A percentile compares a stretch with the other conserved stretches of the same genome.
Conservation (phyloP, 73 alveolate species). For the Paraurostyla sp. region DNA sequence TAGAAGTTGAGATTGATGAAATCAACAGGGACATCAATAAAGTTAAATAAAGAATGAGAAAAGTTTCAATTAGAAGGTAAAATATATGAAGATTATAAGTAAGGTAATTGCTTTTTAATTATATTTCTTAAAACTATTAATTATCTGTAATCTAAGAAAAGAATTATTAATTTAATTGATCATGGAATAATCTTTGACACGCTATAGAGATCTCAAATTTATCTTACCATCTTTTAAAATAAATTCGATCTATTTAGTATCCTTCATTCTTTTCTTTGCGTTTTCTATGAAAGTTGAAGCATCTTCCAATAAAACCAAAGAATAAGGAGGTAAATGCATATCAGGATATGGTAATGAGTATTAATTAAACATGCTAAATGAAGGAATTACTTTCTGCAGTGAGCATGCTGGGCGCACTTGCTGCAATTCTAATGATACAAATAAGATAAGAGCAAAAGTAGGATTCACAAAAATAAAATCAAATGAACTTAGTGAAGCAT, state of each 20-base stretch:
- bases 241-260: too few species aligned
- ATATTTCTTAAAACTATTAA: background rate
- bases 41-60: background rate
- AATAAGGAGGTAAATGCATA: background rate
- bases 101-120: background rate
- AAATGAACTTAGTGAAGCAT: background rate
- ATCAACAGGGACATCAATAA: background rate
- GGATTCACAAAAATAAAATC: background rate
- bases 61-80: background rate
- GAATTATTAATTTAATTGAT: background rate
- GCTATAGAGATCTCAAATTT: too few species aligned
- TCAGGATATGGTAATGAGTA: background rate
- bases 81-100: background rate
- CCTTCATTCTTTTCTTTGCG: too few species aligned
- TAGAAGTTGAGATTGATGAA: background rate
- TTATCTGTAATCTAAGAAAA: background rate
- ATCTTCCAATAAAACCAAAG: background rate
- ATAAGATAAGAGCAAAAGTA: background rate
- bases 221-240: too few species aligned
- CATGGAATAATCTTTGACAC: background rate
- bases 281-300: background rate
- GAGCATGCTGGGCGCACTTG: conserved; percentile 56
- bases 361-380: background rate
- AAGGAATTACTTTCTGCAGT: background rate
- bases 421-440: conserved; percentile 15